A percentile compares a stretch with the other conserved stretches of the same genome.
These are phyloP conservation scores for Akanthomyces lecanii DNA, from an alignment of 2,329 filamentous ascomycete species.

Conservation along the genomic window DNA sequence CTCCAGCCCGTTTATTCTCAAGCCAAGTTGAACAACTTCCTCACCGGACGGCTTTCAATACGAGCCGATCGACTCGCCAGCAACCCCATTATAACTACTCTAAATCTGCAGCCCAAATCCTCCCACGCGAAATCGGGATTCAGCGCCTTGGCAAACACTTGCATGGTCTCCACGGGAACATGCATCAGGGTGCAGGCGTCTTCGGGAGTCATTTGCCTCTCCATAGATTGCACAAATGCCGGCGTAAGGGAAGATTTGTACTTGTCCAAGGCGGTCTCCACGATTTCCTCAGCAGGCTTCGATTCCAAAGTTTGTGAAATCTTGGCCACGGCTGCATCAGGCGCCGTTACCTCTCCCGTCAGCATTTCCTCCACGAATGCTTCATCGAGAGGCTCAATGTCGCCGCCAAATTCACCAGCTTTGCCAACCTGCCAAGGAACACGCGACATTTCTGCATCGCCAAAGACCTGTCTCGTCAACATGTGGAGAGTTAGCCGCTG, in stretches of 20 bases:
- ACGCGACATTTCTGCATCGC: neutral
- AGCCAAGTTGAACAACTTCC: slow-evolving; percentile 12
- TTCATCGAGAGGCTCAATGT: slow-evolving; percentile 20
- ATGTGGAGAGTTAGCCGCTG: neutral
- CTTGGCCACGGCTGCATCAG: neutral
- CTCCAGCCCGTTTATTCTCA: neutral
- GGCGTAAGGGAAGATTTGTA: slow-evolving; percentile 13
- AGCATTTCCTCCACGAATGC: slow-evolving; percentile 77
- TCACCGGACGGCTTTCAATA: slow-evolving; percentile 16
- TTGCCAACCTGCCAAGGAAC: slow-evolving; percentile 14
- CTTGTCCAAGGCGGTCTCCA: slow-evolving; percentile 30
- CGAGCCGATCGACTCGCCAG: slow-evolving; percentile 17
- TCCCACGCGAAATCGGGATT: slow-evolving; percentile 21
- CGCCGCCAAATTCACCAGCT: slow-evolving; percentile 12
- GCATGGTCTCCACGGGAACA: slow-evolving; percentile 19
- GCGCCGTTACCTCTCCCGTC: slow-evolving; percentile 74
- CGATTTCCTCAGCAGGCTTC: slow-evolving; percentile 29
- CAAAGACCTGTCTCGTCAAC: neutral
- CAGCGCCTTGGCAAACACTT: slow-evolving; percentile 19
- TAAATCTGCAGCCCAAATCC: slow-evolving; percentile 18
- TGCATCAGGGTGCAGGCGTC: slow-evolving; percentile 18
- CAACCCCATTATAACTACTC: slow-evolving; percentile 17
- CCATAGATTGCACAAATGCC: slow-evolving; percentile 17
- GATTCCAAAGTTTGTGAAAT: neutral
- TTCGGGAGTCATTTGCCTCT: slow-evolving; percentile 14